phyloP scores from a whole-genome alignment of 371 early-diverging fungal genomes.

The Nematocida ausubeli region DNA sequence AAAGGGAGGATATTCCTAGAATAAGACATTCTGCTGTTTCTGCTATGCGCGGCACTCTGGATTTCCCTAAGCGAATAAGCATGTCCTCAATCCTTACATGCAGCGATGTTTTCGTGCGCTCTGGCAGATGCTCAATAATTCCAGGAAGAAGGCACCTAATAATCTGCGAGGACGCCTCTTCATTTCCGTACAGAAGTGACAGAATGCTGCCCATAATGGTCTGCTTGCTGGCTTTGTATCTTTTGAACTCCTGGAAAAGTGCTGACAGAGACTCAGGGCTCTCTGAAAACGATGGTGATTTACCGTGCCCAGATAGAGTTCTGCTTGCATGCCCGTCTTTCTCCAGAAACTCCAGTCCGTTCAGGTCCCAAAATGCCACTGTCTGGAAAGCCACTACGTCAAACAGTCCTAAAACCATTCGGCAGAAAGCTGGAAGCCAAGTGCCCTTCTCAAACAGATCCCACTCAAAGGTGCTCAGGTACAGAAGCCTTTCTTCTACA shows the following conservation, averaged over 20 bases:
- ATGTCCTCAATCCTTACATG: constrained; percentile 35
- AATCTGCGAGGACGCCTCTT: neutral
- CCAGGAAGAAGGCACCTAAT: neutral
- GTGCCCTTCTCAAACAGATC: constrained; percentile 17
- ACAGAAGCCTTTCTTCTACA: constrained; percentile 33
- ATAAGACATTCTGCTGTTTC: constrained; percentile 29
- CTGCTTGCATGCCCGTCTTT: neutral
- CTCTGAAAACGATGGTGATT: neutral
- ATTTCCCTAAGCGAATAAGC: constrained; percentile 38
- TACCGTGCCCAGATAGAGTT: neutral
- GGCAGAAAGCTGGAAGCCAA: constrained; percentile 50
- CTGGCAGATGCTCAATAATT: constrained; percentile 2
- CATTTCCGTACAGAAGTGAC: constrained; percentile 23
- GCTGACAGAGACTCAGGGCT: neutral
- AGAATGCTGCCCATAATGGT: constrained; percentile 4
- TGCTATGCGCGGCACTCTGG: constrained; percentile 8
- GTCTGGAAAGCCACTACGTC: neutral
- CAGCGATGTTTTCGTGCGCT: neutral
- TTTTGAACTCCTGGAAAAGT: constrained; percentile 10
- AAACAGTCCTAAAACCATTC: constrained; percentile 33
- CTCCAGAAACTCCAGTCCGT: neutral
- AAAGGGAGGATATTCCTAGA: constrained; percentile 14
- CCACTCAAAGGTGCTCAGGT: constrained; percentile 55
- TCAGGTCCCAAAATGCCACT: constrained; percentile 22
- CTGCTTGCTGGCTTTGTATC: constrained; percentile 8